Evolutionary conservation across 768 basidiomycete species (phyloP), one percentile per base, ranked within the genome.

Genomic region (Mycena filopes): DNA sequence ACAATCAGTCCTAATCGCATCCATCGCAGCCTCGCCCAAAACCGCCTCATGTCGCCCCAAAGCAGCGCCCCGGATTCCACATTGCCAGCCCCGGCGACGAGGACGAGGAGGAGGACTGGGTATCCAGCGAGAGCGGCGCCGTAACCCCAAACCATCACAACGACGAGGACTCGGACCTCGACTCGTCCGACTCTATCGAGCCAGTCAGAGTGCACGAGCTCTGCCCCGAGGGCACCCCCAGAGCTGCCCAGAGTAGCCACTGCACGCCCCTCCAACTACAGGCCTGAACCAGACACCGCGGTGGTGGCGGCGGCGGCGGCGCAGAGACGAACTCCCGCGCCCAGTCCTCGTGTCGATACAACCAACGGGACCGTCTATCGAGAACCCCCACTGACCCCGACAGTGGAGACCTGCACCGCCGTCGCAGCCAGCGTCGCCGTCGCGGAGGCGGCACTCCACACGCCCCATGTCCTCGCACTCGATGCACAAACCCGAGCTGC

Each of bases 121-220:
- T 90, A 1, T 93, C 91, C 28, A 91, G 88, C 73, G 90, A 91
- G 75, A 92, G 90, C 71, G 91, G 90, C 9, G 89, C 86, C 0
- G 90, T 79, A 0, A 93, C 91, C 2, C 92, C 91, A 5, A 84
- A 83, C 36, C 64, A 41, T 1, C 28, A 60, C 42, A 49, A 61
- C 68, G 78, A 81, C 53, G 85, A 78, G n/a, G 78, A 78, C 41
- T 80, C 79, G 26, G 81, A 81, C 63, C 73, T 75, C 45, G 72
- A 71, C 4, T 59, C 64, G n/a, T 12, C 6, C 46, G 72, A 69
- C 25, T 59, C 64, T 16, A 46, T 26, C 26, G 55, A 51, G 29
- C 11, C 15, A 9, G 21, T 18, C 5, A 50, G 59, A 23, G 42
- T 58, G 15, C 51, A 23, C 21, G 63, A 51, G 48, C 21, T n/a